These are phyloP conservation scores for Epichloe sylvatica DNA, from an alignment of 2,329 filamentous ascomycete genomes.

Conservation along the genomic window DNA sequence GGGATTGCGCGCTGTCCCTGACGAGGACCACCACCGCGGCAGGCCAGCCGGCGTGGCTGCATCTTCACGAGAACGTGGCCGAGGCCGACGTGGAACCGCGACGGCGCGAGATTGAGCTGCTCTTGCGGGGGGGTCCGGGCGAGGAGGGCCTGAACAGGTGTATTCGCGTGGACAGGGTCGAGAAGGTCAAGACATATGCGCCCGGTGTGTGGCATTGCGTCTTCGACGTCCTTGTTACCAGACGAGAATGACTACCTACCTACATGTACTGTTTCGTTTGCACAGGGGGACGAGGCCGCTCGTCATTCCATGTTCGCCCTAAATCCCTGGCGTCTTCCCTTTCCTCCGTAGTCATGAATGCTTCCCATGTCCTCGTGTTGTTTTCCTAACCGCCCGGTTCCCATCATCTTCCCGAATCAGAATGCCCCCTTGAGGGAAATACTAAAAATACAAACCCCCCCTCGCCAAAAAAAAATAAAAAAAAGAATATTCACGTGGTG, in stretches of 20 bases:
- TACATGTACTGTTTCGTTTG: too few species aligned
- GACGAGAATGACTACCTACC: neutral
- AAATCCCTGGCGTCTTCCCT: too few species aligned
- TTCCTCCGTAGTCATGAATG: too few species aligned
- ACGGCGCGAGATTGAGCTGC: conserved; percentile 31
- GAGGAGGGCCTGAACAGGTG: conserved; percentile 9
- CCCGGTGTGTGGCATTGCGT: conserved; percentile 58
- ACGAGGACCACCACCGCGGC: conserved; percentile 29
- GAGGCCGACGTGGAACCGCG: conserved; percentile 36
- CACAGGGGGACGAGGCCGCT: neutral
- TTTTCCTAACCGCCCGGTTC: too few species aligned
- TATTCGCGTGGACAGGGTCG: conserved; percentile 38
- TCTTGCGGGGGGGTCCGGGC: conserved; percentile 27
- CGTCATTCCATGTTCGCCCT: too few species aligned
- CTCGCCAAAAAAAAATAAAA: too few species aligned
- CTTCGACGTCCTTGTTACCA: conserved; percentile 45
- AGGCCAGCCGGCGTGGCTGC: conserved; percentile 37
- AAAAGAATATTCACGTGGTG: too few species aligned
- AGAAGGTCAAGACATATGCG: conserved; percentile 56
- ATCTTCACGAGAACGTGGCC: conserved; percentile 54
- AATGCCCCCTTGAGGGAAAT: too few species aligned
- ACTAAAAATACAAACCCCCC: too few species aligned
- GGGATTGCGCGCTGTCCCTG: conserved; percentile 23
- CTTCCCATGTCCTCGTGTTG: too few species aligned
- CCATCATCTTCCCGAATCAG: too few species aligned